phyloP scores from a whole-genome alignment of 164 flowering plant genomes.

The Amborella trichopoda region DNA sequence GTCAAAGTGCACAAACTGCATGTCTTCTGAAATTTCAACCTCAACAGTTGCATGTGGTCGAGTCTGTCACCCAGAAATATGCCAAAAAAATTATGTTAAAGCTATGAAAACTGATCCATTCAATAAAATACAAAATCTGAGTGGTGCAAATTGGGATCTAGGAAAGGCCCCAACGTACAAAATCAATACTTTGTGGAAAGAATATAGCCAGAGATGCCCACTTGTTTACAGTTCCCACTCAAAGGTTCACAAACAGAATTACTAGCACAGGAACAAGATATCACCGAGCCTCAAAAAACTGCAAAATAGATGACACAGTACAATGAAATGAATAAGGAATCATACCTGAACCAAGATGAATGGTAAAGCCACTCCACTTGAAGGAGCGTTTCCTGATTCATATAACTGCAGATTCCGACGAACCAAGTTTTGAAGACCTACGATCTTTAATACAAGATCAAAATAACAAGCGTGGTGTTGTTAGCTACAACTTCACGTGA shows the following conservation, averaged over 20 bases:
- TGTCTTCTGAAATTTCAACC: constrained; percentile 90
- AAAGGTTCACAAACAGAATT: no score
- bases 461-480: no score
- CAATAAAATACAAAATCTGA: no score
- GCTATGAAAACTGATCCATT: no score
- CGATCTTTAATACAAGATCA: constrained; percentile 6
- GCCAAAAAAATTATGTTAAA: neutral
- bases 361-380: constrained; percentile 17
- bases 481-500: no score
- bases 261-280: no score
- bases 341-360: constrained; percentile 27
- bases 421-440: constrained; percentile 16
- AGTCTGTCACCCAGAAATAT: constrained; percentile 27
- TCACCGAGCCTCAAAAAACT: no score
- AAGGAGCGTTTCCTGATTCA: constrained; percentile 5
- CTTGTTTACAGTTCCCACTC: no score
- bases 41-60: constrained; percentile 89
- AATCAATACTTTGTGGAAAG: no score
- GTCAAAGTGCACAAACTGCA: constrained; percentile 65
- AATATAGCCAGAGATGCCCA: no score
- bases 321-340: neutral
- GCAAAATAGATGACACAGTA: neutral
- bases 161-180: no score
- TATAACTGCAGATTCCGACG: constrained; percentile 12
- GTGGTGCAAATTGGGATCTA: no score